Percentiles rank a stretch among this genome's conserved stretches.
phyloP scores from a whole-genome alignment of 345 rosid genomes.

The Iberis pinnata region DNA sequence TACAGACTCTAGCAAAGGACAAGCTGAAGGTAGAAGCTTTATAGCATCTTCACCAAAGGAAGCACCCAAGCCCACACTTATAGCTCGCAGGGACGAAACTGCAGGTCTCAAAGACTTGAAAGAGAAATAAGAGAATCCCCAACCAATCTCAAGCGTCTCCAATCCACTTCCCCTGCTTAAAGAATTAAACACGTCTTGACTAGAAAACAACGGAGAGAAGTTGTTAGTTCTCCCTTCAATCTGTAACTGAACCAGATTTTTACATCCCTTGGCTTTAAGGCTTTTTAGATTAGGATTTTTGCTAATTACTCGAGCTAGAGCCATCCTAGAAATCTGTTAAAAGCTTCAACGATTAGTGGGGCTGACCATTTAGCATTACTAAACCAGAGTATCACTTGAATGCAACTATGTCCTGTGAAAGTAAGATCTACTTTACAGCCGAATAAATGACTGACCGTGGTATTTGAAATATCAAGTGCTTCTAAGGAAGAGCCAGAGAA shows the following conservation, averaged over 20 bases:
- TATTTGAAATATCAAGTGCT: constrained; percentile 66
- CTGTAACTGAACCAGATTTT: constrained; percentile 40
- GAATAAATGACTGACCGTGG: constrained; percentile 45
- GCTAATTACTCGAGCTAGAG: constrained; percentile 42
- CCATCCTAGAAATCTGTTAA: constrained; percentile 54
- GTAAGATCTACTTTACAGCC: neutral
- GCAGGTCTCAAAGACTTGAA: constrained; percentile 57
- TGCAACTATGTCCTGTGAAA: neutral
- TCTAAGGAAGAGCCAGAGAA: constrained; percentile 64
- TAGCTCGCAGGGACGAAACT: constrained; percentile 34
- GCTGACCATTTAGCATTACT: neutral
- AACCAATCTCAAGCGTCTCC: constrained; percentile 58
- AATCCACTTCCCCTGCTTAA: constrained; percentile 43
- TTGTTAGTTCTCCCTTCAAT: constrained; percentile 17
- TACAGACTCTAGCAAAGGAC: constrained; percentile 59
- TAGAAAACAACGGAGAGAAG: constrained; percentile 21
- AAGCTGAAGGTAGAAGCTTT: constrained; percentile 39
- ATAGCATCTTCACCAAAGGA: constrained; percentile 52
- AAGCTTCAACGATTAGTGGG: constrained; percentile 8
- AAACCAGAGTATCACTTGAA: neutral
- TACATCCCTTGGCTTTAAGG: constrained; percentile 63
- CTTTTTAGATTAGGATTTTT: constrained; percentile 52
- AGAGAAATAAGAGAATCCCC: constrained; percentile 58
- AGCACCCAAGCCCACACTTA: constrained; percentile 72
- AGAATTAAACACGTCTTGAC: constrained; percentile 32